Evolutionary conservation across 768 basidiomycete genomes (phyloP).

Genomic region (Suillus lakei): DNA sequence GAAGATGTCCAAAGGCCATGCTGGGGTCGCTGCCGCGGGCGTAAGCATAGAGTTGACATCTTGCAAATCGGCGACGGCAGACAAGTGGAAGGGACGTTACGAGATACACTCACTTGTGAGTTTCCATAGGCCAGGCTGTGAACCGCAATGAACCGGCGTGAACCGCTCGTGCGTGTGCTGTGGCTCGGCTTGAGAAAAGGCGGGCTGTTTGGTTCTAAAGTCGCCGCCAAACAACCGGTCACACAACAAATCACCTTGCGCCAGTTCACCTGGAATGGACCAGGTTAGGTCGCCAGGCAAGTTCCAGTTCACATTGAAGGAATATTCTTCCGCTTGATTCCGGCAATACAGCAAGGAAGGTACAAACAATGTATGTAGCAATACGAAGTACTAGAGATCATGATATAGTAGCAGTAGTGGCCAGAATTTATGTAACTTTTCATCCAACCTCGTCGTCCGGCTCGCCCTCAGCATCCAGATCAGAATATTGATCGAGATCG

Average conservation of each 20-base stretch:
- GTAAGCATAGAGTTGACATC: constrained; percentile 20
- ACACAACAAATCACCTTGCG: constrained; percentile 13
- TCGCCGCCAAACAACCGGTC: constrained; percentile 27
- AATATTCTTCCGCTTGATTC: constrained; percentile 1
- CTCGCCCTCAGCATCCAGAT: constrained; percentile 47
- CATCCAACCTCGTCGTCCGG: constrained; percentile 52
- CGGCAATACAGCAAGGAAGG: constrained; percentile 12
- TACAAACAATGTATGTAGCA: constrained; percentile 14
- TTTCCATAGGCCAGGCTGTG: constrained; percentile 31
- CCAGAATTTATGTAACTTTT: constrained; percentile 38
- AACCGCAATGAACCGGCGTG: constrained; percentile 42
- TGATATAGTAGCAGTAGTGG: constrained; percentile 12
- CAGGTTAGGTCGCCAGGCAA: neutral
- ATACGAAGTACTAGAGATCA: constrained; percentile 29
- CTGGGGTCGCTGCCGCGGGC: constrained; percentile 52
- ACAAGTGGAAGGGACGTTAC: constrained; percentile 11
- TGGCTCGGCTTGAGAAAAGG: constrained; percentile 35
- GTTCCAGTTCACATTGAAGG: neutral
- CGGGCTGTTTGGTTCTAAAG: constrained; percentile 19
- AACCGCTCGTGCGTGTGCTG: constrained; percentile 37
- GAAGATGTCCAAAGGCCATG: constrained; percentile 67
- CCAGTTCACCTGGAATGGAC: constrained; percentile 24
- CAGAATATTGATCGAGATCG: constrained; percentile 32
- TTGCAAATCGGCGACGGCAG: constrained; percentile 8
- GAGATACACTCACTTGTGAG: constrained; percentile 37